phyloP scores from a whole-genome alignment of 108 stramenopile genomes.

The Cylindrotheca fusiformis region DNA sequence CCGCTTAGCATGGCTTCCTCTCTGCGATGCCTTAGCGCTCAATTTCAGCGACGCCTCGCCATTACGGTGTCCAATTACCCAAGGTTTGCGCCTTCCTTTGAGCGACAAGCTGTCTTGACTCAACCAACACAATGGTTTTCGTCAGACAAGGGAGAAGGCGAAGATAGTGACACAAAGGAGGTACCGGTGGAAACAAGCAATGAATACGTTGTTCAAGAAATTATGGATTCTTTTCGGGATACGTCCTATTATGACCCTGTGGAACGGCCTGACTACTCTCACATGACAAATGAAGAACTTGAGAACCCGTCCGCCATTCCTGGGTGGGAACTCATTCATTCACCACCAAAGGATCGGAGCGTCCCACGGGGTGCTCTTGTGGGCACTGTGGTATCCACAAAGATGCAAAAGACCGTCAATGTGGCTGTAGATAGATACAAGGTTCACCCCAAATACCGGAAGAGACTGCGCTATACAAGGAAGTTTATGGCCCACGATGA shows the following conservation, averaged over 20 bases:
- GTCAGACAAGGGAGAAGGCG: not conserved
- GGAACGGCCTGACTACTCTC: constrained; percentile 20
- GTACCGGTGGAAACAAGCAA: not conserved
- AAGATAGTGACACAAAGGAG: not conserved
- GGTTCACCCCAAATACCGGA: constrained; percentile 72
- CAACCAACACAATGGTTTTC: not conserved
- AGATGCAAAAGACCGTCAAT: constrained; percentile 89
- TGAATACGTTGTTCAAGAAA: constrained; percentile 25
- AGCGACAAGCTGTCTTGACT: not conserved
- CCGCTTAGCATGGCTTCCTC: not conserved
- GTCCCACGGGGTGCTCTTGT: constrained; percentile 76
- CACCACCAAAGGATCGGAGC: constrained; percentile 55
- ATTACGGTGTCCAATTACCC: not conserved
- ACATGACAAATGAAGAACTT: constrained; percentile 74
- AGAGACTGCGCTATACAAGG: constrained; percentile 61
- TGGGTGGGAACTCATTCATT: constrained; percentile 76
- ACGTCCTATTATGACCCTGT: constrained; percentile 27
- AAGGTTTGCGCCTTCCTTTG: not conserved
- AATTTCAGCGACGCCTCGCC: not conserved
- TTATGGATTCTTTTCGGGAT: constrained; percentile 27
- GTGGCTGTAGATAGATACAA: constrained; percentile 84
- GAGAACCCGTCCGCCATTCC: constrained; percentile 67
- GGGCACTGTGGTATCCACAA: constrained; percentile 82
- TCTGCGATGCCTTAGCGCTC: not conserved
- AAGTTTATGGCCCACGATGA: constrained; percentile 95